These are phyloP conservation scores for Arctium minus DNA, from an alignment of 129 eudicot genomes.

Conservation along the genomic window DNA sequence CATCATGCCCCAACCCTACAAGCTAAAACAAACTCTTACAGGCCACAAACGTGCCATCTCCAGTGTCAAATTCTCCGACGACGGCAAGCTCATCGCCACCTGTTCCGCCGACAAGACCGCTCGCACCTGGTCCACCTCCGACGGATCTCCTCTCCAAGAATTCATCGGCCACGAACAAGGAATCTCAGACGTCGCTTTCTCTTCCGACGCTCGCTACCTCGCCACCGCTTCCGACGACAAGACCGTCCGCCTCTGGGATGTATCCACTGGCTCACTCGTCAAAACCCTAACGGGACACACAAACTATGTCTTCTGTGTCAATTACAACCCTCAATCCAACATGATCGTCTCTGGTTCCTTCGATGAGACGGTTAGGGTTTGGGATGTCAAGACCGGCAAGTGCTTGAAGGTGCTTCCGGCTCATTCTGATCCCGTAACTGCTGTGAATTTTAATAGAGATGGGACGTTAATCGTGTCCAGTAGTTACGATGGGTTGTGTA, in stretches of 20 bases:
- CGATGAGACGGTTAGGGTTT: conserved; percentile 93
- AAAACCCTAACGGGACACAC: conserved; percentile 87
- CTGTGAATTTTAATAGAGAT: conserved; percentile 70
- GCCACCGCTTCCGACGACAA: conserved; percentile 96
- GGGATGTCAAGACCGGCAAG: conserved; percentile 88
- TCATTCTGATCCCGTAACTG: conserved; percentile 95
- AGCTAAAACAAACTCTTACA: conserved; percentile 63
- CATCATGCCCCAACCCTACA: conserved; percentile 56
- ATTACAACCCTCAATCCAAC: conserved; percentile 74
- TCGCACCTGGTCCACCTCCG: conserved; percentile 51
- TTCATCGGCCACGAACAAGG: conserved; percentile 79
- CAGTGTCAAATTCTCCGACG: conserved; percentile 84
- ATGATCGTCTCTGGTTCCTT: conserved; percentile 84
- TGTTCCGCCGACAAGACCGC: conserved; percentile 89
- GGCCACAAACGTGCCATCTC: conserved; percentile 87
- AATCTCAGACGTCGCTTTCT: conserved; percentile 87
- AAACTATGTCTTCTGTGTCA: conserved; percentile 72
- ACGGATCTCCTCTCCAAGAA: conserved; percentile 33
- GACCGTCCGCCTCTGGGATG: conserved; percentile 76
- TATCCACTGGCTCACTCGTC: conserved; percentile 48
- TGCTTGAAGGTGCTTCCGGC: conserved; percentile 92
- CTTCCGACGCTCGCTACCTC: conserved; percentile 74
- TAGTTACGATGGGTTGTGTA: conserved; percentile 86
- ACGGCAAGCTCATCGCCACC: conserved; percentile 81
- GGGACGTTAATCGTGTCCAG: conserved; percentile 81